A percentile compares a stretch with the other conserved stretches of the same genome.
These are phyloP conservation scores for Fusarium avenaceum DNA, from an alignment of 2,329 filamentous ascomycete species.

Conservation along the genomic window DNA sequence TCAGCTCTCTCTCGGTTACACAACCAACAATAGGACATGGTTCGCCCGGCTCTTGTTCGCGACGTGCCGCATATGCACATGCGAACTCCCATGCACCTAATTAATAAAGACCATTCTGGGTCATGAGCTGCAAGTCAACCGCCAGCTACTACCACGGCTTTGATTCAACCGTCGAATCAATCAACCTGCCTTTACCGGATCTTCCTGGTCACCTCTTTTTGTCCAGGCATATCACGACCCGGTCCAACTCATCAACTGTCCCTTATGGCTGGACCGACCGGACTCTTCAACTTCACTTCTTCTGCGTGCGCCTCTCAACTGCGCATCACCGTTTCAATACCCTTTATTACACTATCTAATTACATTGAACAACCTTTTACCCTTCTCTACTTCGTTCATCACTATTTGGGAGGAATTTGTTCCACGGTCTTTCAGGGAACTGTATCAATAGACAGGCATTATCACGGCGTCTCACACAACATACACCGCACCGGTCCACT, in stretches of 20 bases:
- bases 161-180: slow-evolving; percentile 42
- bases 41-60: slow-evolving; percentile 41
- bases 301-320: slow-evolving; percentile 26
- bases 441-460: slow-evolving; percentile 51
- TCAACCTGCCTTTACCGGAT: slow-evolving; percentile 41
- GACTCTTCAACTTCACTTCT: slow-evolving; percentile 46
- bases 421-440: slow-evolving; percentile 42
- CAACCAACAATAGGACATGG: slow-evolving; percentile 30
- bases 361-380: slow-evolving; percentile 9
- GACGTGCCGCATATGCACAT: slow-evolving; percentile 45
- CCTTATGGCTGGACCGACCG: slow-evolving; percentile 48
- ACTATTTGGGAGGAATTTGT: slow-evolving; percentile 45
- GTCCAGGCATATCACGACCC: slow-evolving; percentile 18
- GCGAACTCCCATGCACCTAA: slow-evolving; percentile 39
- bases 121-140: slow-evolving; percentile 39
- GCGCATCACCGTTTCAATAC: slow-evolving; percentile 43
- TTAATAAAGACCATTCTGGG: slow-evolving; percentile 34
- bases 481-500: slow-evolving; percentile 38
- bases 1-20: slow-evolving; percentile 37
- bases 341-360: slow-evolving; percentile 47
- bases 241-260: slow-evolving; percentile 31
- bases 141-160: slow-evolving; percentile 14
- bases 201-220: slow-evolving; percentile 1
- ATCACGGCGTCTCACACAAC: slow-evolving; percentile 47
- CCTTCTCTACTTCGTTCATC: slow-evolving; percentile 34